These are phyloP conservation scores for Mentha longifolia DNA, from an alignment of 257 asterid genomes.

Conservation along the genomic window DNA sequence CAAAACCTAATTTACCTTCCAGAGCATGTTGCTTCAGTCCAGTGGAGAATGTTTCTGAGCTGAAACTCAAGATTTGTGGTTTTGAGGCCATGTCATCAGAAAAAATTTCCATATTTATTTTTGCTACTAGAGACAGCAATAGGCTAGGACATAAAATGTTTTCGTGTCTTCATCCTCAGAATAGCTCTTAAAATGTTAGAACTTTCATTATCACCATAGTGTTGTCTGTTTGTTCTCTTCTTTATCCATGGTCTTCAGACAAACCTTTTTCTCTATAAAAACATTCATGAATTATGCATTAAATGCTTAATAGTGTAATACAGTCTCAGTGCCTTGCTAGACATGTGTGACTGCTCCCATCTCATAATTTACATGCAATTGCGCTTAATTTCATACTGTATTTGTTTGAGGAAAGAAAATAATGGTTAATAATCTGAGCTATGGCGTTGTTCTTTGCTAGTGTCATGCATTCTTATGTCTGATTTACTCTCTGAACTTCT, in stretches of 20 bases:
- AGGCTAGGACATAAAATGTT: conserved; percentile 12
- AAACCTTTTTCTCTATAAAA: neutral
- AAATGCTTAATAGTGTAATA: too few relatives aligned
- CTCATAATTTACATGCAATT: neutral
- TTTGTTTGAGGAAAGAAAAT: neutral
- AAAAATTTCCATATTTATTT: too few relatives aligned
- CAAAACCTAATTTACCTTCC: neutral
- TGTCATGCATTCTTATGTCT: neutral
- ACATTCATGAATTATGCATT: neutral
- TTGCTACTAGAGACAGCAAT: conserved; percentile 1
- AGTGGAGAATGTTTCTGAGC: conserved; percentile 1
- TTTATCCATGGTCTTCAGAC: neutral
- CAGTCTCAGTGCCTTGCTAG: neutral
- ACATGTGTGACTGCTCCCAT: neutral
- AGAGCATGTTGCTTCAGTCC: conserved; percentile 14
- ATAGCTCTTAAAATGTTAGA: neutral
- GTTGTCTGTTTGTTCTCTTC: neutral
- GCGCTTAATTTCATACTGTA: neutral
- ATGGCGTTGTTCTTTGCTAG: neutral
- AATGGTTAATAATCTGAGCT: neutral
- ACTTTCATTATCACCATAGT: neutral
- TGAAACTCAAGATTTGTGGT: neutral
- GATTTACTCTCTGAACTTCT: conserved; percentile 5
- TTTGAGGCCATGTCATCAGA: neutral
- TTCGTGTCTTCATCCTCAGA: neutral